Base-by-base conservation (phyloP, 2,329 filamentous ascomycete genomes). In the Pseudocercospora vitis region DNA sequence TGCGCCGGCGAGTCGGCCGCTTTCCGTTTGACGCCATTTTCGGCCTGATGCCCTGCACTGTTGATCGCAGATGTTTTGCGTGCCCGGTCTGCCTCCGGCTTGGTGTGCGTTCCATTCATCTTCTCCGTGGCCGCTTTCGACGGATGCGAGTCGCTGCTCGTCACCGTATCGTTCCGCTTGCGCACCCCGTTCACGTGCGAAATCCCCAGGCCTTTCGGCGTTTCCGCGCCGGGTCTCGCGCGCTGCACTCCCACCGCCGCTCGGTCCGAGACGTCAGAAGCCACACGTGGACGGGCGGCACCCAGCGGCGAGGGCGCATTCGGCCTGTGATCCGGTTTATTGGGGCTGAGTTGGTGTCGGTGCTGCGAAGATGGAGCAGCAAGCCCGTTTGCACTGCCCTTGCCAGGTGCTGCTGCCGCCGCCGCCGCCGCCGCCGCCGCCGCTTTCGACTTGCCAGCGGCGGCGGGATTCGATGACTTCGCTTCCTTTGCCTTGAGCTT, bases 291-390 rank as follows among this genome's bases (percentile, higher is more conserved):
- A 18, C 81, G 81, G 2, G 82, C 84, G 5, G 80, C 81, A 7
- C 79, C 81, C 8, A 85, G 76, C 9, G 81, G 82, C 12, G 83
- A 85, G 2, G 81, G 81, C 49, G 84, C 84, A 63, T 78, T 80
- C 1, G 82, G 81, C 35, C 80, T 82, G 55, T 74, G 82, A 71
- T 73, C 46, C 62, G 70, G 47, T 65, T 67, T 65, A 62, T 67
- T 58, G 65, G 73, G 52, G 67, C 74, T 69, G 29, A 71, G 65
- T 35, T 70, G 66, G 44, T 63, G 64, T 56, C 73, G 72, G 31
- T 63, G 61, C 57, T 65, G 58, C 16, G 64, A 59, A 28, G 56
- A 54, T 21, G 60, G 56, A 6, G 65, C 63, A 14, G 63, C 55
- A n/a, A 65, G 54, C 4, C 58, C 52, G 23, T 63, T 53, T 33